phyloP scores from a whole-genome alignment of 176 grass and related monocot genomes.

The Hyparrhenia diplandra region DNA sequence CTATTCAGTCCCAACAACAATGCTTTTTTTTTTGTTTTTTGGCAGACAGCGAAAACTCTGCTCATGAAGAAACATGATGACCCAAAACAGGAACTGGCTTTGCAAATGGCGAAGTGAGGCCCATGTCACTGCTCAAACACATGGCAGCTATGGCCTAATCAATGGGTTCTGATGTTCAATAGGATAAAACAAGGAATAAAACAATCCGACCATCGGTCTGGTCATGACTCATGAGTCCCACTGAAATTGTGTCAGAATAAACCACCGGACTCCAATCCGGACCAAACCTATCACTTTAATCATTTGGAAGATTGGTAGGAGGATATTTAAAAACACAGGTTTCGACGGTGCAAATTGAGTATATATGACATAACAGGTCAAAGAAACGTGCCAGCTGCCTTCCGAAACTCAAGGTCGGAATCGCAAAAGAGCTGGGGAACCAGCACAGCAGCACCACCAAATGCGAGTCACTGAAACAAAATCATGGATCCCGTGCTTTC shows the following conservation, averaged over 20 bases:
- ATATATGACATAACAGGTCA: background rate
- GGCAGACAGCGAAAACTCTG: slow-evolving; percentile 27
- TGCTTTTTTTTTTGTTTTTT: background rate
- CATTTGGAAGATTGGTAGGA: slow-evolving; percentile 1
- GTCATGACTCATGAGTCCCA: slow-evolving; percentile 16
- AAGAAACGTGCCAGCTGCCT: slow-evolving; percentile 1
- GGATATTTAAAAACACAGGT: slow-evolving; percentile 8
- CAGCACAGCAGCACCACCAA: background rate
- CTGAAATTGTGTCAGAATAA: slow-evolving; percentile 16
- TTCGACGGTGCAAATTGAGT: background rate
- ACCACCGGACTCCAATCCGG: background rate
- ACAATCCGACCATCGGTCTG: slow-evolving; percentile 6
- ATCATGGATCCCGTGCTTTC: slow-evolving; percentile 21
- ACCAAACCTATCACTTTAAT: background rate
- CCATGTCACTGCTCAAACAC: slow-evolving; percentile 39
- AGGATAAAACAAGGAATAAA: too few relatives aligned
- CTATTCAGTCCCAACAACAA: slow-evolving; percentile 17
- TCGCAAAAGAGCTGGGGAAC: background rate
- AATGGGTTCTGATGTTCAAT: too few relatives aligned
- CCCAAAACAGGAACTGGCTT: slow-evolving; percentile 20
- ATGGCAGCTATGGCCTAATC: slow-evolving; percentile 30
- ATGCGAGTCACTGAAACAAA: background rate
- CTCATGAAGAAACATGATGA: slow-evolving; percentile 2
- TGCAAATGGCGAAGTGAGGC: slow-evolving; percentile 15
- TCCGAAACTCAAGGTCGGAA: slow-evolving; percentile 7